A percentile compares a stretch with the other conserved stretches of the same genome.
Conservation (phyloP, 495 filamentous ascomycete genomes). For the Lophiotrema nucula region DNA sequence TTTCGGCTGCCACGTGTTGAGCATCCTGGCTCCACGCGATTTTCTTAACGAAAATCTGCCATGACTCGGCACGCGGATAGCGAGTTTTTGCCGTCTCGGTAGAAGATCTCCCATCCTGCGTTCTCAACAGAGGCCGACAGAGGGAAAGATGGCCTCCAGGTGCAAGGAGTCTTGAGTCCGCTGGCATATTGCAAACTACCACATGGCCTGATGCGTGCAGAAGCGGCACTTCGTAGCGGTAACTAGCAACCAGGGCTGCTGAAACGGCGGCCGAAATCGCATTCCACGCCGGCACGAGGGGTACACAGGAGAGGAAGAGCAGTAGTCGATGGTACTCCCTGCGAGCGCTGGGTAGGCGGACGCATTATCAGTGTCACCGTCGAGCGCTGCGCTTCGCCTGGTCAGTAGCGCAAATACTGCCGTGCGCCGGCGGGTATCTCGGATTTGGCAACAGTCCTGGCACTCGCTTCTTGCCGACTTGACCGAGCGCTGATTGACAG, state of each 20-base stretch:
- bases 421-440: slow-evolving; percentile 6
- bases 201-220: slow-evolving; percentile 23
- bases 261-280: slow-evolving; percentile 2
- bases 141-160: neutral
- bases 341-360: neutral
- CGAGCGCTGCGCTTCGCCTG: neutral
- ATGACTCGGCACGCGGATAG: slow-evolving; percentile 17
- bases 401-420: slow-evolving; percentile 1
- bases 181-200: neutral
- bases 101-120: slow-evolving; percentile 10
- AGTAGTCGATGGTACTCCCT: slow-evolving; percentile 3
- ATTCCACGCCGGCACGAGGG: neutral
- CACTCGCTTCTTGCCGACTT: too few species aligned
- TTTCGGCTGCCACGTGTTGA: slow-evolving; percentile 28
- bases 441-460: too few species aligned
- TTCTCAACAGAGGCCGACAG: neutral
- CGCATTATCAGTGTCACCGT: slow-evolving; percentile 12
- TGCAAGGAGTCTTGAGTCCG: neutral
- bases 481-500: neutral
- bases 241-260: neutral
- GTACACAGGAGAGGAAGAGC: slow-evolving; percentile 1
- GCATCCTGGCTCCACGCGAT: slow-evolving; percentile 22
- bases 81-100: slow-evolving; percentile 8
- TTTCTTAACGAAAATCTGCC: slow-evolving; percentile 12
- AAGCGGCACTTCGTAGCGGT: slow-evolving; percentile 11